phyloP scores from a whole-genome alignment of 768 basidiomycete species.

The Naganishia antarctica region DNA sequence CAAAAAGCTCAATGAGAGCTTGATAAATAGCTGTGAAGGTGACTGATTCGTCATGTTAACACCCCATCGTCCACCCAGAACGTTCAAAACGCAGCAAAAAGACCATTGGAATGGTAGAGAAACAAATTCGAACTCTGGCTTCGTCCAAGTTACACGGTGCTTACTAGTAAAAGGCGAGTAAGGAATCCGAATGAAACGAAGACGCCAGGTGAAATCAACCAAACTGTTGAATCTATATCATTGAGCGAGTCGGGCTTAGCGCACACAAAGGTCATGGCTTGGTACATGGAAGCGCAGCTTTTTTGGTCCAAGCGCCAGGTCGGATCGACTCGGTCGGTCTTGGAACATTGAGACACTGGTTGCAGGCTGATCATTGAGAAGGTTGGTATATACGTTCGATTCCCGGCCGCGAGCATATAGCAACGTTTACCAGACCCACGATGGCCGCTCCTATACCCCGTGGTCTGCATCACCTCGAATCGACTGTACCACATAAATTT shows the following conservation, averaged over 20 bases:
- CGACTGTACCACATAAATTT: constrained; percentile 29
- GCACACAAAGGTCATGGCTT: no score
- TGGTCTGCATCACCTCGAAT: constrained; percentile 31
- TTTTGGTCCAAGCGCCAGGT: constrained; percentile 9
- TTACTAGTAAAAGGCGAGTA: constrained; percentile 25
- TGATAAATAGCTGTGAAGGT: background rate
- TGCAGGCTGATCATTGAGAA: background rate
- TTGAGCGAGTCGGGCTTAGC: no score
- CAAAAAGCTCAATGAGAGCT: background rate
- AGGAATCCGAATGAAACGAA: constrained; percentile 25
- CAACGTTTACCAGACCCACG: background rate
- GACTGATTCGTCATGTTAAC: constrained; percentile 1
- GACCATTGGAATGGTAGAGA: constrained; percentile 21
- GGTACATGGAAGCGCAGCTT: constrained; percentile 3
- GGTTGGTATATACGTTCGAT: background rate
- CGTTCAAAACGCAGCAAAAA: constrained; percentile 2
- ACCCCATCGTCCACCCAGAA: background rate
- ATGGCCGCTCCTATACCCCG: constrained; percentile 18
- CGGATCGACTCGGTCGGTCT: background rate
- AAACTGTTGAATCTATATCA: no score
- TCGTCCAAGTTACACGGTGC: constrained; percentile 23
- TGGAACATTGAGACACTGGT: background rate
- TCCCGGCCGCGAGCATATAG: background rate
- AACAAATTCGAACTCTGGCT: constrained; percentile 24
- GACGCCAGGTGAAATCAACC: constrained; percentile 4